These are phyloP conservation scores for Metschnikowia baotianmanensis DNA, from an alignment of 805 yeast genomes.

Conservation along the genomic window DNA sequence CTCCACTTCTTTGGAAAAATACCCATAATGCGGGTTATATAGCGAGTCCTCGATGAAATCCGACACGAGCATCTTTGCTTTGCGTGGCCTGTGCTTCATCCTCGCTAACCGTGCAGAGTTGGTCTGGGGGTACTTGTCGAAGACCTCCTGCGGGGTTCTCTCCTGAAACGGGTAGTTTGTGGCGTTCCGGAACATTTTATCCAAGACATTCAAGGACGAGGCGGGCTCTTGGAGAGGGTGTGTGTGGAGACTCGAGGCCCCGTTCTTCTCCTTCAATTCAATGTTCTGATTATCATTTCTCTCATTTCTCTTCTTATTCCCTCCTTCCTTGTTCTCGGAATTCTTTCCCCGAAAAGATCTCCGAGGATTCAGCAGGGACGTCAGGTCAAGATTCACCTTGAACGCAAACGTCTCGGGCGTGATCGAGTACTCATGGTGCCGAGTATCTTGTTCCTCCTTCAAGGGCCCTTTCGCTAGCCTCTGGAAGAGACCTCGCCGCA, in stretches of 20 bases:
- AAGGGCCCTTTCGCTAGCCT: conserved; percentile 19
- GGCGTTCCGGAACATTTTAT: conserved; percentile 37
- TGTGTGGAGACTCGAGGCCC: neutral
- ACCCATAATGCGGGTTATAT: conserved; percentile 80
- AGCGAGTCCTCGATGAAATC: conserved; percentile 85
- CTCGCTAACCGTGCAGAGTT: conserved; percentile 32
- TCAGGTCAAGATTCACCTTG: conserved; percentile 27
- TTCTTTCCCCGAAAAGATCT: too few relatives aligned
- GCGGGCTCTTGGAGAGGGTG: conserved; percentile 28
- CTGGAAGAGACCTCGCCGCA: conserved; percentile 21
- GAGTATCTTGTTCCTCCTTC: conserved; percentile 19
- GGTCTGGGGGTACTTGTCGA: conserved; percentile 34
- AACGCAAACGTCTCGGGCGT: conserved; percentile 46
- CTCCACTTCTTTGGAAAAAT: conserved; percentile 74
- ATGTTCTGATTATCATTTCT: too few relatives aligned
- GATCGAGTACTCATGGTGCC: conserved; percentile 43
- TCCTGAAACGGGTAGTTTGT: conserved; percentile 42
- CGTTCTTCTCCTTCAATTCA: too few relatives aligned
- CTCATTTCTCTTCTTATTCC: too few relatives aligned
- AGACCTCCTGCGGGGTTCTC: conserved; percentile 39
- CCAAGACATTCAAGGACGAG: conserved; percentile 27
- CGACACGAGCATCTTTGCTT: conserved; percentile 66
- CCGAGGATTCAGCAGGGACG: neutral
- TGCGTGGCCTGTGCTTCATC: conserved; percentile 49
- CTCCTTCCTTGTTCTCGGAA: too few relatives aligned